A percentile compares a stretch with the other conserved stretches of the same genome.
These are phyloP conservation scores for Fraxinus pennsylvanica DNA, from an alignment of 257 asterid species.

Conservation along the genomic window DNA sequence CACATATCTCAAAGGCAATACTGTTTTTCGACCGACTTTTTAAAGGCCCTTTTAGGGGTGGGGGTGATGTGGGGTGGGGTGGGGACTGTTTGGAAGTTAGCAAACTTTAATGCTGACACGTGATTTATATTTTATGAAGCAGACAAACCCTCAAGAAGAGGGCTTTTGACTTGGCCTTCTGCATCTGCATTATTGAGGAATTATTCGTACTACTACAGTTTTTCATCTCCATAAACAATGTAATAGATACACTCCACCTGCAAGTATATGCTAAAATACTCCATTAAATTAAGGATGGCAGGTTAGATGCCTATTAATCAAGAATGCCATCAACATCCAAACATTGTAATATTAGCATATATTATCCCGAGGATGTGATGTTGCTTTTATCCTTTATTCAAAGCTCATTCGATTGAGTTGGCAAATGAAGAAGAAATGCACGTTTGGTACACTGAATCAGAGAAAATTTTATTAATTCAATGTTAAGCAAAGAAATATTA, in stretches of 20 bases:
- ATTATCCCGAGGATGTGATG: background rate
- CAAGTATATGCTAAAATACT: background rate
- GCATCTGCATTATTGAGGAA: background rate
- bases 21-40: slow-evolving; percentile 10
- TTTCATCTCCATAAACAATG: background rate
- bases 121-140: slow-evolving; percentile 5
- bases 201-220: background rate
- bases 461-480: slow-evolving; percentile 42
- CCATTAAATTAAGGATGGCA: background rate
- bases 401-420: background rate
- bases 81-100: slow-evolving; percentile 26
- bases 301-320: background rate
- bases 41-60: background rate
- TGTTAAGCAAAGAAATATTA: slow-evolving; percentile 51
- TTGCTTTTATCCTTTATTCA: background rate
- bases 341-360: background rate
- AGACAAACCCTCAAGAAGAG: slow-evolving; percentile 13
- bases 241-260: background rate
- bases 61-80: background rate
- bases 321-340: background rate
- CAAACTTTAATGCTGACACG: slow-evolving; percentile 30
- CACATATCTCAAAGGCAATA: background rate
- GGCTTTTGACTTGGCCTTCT: slow-evolving; percentile 17
- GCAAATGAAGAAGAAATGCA: background rate
- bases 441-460: background rate